Conservation (phyloP, 2,329 filamentous ascomycete genomes). For the Metarhizium guizhouense region DNA sequence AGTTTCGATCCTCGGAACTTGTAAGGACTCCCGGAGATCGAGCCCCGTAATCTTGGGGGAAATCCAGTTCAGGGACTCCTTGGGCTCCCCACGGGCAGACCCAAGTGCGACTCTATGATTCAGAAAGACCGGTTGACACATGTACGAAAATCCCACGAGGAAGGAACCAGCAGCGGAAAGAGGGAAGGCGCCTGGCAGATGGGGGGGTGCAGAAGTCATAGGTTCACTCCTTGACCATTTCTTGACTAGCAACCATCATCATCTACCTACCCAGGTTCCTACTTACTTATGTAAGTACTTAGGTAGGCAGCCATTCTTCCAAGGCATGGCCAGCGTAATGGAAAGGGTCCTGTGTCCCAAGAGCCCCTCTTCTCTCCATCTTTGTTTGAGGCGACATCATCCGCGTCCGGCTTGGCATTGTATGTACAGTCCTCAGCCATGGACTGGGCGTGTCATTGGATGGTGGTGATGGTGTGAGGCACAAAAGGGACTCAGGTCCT, state of each 20-base stretch:
- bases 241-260: no score
- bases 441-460: neutral
- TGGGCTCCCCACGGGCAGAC: neutral
- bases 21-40: slow-evolving; percentile 8
- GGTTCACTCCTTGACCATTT: no score
- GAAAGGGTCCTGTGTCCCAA: no score
- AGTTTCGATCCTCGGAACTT: slow-evolving; percentile 9
- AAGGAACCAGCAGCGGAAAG: neutral
- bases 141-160: neutral
- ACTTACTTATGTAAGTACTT: no score
- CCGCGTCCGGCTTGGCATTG: neutral
- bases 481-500: no score
- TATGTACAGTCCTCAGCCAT: no score
- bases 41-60: slow-evolving; percentile 2
- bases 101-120: neutral
- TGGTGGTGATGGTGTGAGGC: neutral
- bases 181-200: neutral
- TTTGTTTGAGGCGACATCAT: neutral
- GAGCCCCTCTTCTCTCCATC: neutral
- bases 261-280: no score
- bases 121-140: neutral
- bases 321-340: no score
- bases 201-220: no score
- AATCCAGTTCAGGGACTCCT: neutral
- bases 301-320: no score